These are phyloP conservation scores for Phialophora chinensis DNA, from an alignment of 2,329 filamentous ascomycete species.

Conservation along the genomic window DNA sequence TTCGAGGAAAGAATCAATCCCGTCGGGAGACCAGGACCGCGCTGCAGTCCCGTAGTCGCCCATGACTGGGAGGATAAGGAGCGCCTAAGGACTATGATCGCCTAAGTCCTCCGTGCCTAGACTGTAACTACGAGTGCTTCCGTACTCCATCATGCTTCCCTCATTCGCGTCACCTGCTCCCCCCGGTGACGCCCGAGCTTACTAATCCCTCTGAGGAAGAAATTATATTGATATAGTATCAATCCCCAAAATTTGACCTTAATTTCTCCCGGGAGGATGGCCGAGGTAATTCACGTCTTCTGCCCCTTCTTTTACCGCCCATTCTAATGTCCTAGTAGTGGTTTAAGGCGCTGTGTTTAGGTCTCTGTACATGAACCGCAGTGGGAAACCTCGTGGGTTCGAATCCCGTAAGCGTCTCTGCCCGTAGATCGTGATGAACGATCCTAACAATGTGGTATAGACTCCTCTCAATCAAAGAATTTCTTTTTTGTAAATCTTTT, in stretches of 20 bases:
- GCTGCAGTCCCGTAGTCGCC: too few relatives aligned
- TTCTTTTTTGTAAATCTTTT: not conserved
- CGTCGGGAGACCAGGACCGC: not conserved
- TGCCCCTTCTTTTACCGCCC: slow-evolving; percentile 4
- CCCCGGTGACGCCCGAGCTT: too few relatives aligned
- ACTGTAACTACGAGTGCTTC: not conserved
- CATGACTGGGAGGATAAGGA: not conserved
- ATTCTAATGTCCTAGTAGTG: slow-evolving; percentile 24
- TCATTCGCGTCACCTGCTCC: not conserved
- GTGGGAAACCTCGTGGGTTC: slow-evolving; percentile 41
- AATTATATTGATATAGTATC: not conserved
- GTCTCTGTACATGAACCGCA: slow-evolving; percentile 34
- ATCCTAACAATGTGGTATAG: not conserved
- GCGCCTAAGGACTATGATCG: not conserved
- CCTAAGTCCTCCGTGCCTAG: too few relatives aligned
- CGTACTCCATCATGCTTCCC: too few relatives aligned
- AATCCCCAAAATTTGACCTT: not conserved
- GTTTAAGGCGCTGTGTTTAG: slow-evolving; percentile 43
- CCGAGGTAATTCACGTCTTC: slow-evolving; percentile 17
- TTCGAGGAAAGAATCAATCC: not conserved
- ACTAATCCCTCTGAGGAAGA: not conserved
- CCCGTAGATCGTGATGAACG: too few relatives aligned
- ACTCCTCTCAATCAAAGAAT: slow-evolving; percentile 30
- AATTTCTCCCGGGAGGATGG: slow-evolving; percentile 31
- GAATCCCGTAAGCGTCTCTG: slow-evolving; percentile 31